phyloP scores from a whole-genome alignment of 192 early-diverging fungal species.

The Backusella westeae region DNA sequence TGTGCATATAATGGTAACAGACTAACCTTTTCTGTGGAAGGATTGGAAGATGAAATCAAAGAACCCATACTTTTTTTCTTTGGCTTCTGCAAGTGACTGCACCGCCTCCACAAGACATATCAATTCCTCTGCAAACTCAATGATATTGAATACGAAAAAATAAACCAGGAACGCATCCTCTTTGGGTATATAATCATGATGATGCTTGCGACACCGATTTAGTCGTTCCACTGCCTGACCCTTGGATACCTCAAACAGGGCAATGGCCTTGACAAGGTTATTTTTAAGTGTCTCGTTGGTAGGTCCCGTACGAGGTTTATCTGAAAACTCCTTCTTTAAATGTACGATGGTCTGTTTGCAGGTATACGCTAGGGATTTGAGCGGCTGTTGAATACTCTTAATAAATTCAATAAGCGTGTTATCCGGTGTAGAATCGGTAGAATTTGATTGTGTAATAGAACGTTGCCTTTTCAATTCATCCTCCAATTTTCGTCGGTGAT shows the following conservation, averaged over 20 bases:
- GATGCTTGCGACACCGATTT: slow-evolving; percentile 18
- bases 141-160: slow-evolving; percentile 78
- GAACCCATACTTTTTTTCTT: slow-evolving; percentile 1
- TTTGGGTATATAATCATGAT: slow-evolving; percentile 35
- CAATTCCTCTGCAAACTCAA: slow-evolving; percentile 73
- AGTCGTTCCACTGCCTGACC: slow-evolving; percentile 41
- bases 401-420: slow-evolving; percentile 48
- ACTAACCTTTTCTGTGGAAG: neutral
- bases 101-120: slow-evolving; percentile 40
- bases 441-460: neutral
- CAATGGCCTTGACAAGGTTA: slow-evolving; percentile 49
- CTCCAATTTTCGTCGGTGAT: slow-evolving; percentile 25
- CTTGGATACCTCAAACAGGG: slow-evolving; percentile 52
- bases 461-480: slow-evolving; percentile 28
- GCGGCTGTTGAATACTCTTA: slow-evolving; percentile 42
- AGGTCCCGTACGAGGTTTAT: neutral
- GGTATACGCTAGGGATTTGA: slow-evolving; percentile 55
- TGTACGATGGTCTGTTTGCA: slow-evolving; percentile 55
- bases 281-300: slow-evolving; percentile 23
- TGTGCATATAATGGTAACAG: too few species aligned
- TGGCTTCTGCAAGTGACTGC: slow-evolving; percentile 7
- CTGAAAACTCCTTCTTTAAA: slow-evolving; percentile 44
- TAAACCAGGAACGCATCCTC: slow-evolving; percentile 77
- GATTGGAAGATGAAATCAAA: neutral
- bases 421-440: slow-evolving; percentile 3